These are phyloP conservation scores for Schizothecium vesticola DNA, from an alignment of 495 filamentous ascomycete species.

Conservation along the genomic window DNA sequence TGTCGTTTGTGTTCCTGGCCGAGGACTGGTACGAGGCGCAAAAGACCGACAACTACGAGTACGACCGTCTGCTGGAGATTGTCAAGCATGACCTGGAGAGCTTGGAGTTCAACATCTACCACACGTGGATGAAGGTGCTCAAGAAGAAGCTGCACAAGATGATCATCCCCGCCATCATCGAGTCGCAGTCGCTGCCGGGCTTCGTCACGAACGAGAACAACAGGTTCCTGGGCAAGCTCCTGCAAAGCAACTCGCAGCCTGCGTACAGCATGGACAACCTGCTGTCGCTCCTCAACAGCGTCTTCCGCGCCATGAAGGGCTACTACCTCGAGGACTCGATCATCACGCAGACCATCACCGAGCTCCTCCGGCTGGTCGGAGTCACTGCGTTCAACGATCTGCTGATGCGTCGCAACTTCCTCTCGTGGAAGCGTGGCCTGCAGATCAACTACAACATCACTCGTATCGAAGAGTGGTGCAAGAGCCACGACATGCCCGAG, in stretches of 20 bases:
- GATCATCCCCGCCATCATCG: slow-evolving; percentile 98
- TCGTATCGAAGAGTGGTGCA: slow-evolving; percentile 99
- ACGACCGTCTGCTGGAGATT: slow-evolving; percentile 94
- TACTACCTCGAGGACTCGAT: slow-evolving; percentile 96
- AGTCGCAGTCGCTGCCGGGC: slow-evolving; percentile 94
- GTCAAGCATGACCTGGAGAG: slow-evolving; percentile 98
- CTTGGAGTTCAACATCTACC: slow-evolving; percentile 99
- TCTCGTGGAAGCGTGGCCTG: slow-evolving; percentile 97
- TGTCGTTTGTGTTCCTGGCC: slow-evolving; percentile 97
- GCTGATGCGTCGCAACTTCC: slow-evolving; percentile 94
- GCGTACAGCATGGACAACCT: slow-evolving; percentile 99
- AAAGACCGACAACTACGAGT: slow-evolving; percentile 98
- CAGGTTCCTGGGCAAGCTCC: slow-evolving; percentile 92
- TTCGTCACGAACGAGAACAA: slow-evolving; percentile 99
- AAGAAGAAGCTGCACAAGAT: slow-evolving; percentile 99
- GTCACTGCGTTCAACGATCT: slow-evolving; percentile 99
- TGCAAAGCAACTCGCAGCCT: slow-evolving; percentile 79
- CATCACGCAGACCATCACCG: slow-evolving; percentile 89
- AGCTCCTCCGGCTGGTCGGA: slow-evolving; percentile 87
- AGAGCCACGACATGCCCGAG: slow-evolving; percentile 99
- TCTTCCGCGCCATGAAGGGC: slow-evolving; percentile 96
- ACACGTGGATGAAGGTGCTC: slow-evolving; percentile 99
- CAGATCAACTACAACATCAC: slow-evolving; percentile 99
- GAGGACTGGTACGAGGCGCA: slow-evolving; percentile 99
- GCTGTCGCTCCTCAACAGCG: slow-evolving; percentile 90